Evolutionary conservation across 768 basidiomycete species (phyloP).

Genomic region (Suillus subluteus): DNA sequence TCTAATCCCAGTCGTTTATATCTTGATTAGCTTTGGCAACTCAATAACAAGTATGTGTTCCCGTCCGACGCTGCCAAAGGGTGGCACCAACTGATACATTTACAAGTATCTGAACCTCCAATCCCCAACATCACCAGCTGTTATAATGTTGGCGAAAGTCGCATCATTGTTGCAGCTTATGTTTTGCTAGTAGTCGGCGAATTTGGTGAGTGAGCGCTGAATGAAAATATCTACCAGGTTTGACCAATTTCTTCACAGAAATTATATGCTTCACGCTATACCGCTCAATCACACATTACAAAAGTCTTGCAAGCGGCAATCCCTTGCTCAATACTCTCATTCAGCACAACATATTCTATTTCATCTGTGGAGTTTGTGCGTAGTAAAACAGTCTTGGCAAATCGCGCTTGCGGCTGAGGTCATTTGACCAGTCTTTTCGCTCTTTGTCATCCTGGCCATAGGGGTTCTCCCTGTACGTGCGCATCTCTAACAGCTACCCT

Average conservation of each 20-base stretch:
- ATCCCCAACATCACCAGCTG: slow-evolving; percentile 8
- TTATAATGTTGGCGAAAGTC: slow-evolving; percentile 7
- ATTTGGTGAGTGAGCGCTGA: slow-evolving; percentile 4
- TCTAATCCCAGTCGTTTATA: background rate
- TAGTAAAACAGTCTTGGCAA: background rate
- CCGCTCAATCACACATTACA: slow-evolving; percentile 8
- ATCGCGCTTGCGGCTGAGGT: background rate
- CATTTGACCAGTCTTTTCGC: slow-evolving; percentile 3
- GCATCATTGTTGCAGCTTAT: slow-evolving; percentile 2
- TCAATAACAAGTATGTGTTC: background rate
- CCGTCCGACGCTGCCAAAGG: background rate
- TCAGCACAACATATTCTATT: slow-evolving; percentile 13
- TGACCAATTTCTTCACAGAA: slow-evolving; percentile 1
- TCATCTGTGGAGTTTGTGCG: slow-evolving; percentile 8
- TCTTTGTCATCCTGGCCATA: slow-evolving; percentile 4
- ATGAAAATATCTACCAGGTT: background rate
- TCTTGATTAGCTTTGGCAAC: background rate
- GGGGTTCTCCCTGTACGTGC: slow-evolving; percentile 1
- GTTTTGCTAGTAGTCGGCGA: background rate
- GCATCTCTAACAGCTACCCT: background rate
- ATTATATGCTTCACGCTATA: slow-evolving; percentile 8
- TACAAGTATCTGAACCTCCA: slow-evolving; percentile 3
- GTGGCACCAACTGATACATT: background rate
- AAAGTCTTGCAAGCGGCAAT: background rate
- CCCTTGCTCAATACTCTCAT: slow-evolving; percentile 3